Evolutionary conservation across 2,329 filamentous ascomycete genomes (phyloP).

Genomic region (Nigrospora sphaerica): DNA sequence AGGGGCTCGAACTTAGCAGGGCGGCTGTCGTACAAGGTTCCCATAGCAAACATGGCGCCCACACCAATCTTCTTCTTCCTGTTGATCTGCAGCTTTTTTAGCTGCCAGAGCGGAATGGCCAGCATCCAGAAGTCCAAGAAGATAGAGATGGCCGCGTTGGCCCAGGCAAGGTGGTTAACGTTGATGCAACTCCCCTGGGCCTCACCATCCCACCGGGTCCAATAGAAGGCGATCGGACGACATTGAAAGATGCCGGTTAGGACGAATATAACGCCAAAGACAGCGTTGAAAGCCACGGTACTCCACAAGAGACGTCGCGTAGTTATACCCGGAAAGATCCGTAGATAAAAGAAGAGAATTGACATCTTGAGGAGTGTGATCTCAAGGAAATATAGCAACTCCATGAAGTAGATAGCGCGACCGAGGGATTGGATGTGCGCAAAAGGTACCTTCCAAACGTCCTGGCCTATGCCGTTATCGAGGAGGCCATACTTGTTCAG

Average conservation of each 20-base stretch:
- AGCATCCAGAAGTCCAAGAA: slow-evolving; percentile 32
- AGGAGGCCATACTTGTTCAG: slow-evolving; percentile 3
- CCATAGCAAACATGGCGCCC: slow-evolving; percentile 37
- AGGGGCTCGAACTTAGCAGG: too few species aligned
- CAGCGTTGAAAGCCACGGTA: slow-evolving; percentile 11
- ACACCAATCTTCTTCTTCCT: slow-evolving; percentile 40
- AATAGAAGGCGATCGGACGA: slow-evolving; percentile 23
- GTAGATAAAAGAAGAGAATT: slow-evolving; percentile 27
- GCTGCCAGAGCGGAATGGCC: slow-evolving; percentile 32
- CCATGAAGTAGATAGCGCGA: slow-evolving; percentile 13
- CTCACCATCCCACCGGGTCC: slow-evolving; percentile 27
- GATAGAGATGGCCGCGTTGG: slow-evolving; percentile 31
- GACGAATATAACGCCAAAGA: slow-evolving; percentile 11
- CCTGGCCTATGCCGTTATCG: slow-evolving; percentile 12
- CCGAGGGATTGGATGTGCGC: slow-evolving; percentile 11
- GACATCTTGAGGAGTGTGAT: slow-evolving; percentile 27
- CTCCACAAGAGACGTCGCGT: slow-evolving; percentile 4
- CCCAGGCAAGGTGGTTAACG: slow-evolving; percentile 26
- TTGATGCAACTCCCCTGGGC: slow-evolving; percentile 14
- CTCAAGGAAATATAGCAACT: slow-evolving; percentile 7
- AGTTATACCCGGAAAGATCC: slow-evolving; percentile 20
- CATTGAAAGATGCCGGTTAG: slow-evolving; percentile 21
- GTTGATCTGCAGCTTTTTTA: slow-evolving; percentile 30
- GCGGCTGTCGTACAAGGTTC: too few species aligned
- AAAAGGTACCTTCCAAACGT: slow-evolving; percentile 17